These are phyloP conservation scores for Diaporthe sp. DNA, from an alignment of 2,329 filamentous ascomycete genomes.

Conservation along the genomic window DNA sequence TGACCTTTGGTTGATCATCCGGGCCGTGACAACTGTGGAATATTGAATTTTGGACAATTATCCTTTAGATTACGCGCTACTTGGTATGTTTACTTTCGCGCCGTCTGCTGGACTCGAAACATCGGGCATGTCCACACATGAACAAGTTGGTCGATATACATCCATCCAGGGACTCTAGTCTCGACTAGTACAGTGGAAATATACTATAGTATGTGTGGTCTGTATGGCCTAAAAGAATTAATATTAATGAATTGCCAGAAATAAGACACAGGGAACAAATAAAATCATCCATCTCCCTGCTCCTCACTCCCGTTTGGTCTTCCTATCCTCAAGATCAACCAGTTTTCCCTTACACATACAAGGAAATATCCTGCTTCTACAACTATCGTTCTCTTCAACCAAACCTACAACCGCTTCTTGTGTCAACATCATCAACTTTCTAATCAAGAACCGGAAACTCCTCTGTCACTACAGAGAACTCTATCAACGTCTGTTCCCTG, in stretches of 20 bases:
- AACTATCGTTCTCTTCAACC: neutral
- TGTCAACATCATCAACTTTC: neutral
- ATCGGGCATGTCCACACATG: neutral
- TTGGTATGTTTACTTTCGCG: neutral
- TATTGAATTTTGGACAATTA: neutral
- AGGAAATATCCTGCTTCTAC: neutral
- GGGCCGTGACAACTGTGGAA: neutral
- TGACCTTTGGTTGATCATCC: too few relatives aligned
- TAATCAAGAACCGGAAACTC: neutral
- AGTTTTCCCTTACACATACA: neutral
- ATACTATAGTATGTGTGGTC: neutral
- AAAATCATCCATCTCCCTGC: neutral
- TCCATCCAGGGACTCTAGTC: neutral
- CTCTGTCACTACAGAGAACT: neutral
- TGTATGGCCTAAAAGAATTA: neutral
- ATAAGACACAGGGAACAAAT: neutral
- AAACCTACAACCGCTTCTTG: neutral
- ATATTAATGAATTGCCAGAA: neutral
- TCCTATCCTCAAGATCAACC: neutral
- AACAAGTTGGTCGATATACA: neutral
- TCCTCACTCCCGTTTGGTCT: neutral
- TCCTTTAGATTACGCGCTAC: neutral
- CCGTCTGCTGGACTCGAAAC: neutral
- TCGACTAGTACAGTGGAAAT: neutral
- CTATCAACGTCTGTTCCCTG: neutral